Conservation (phyloP, 148 eudicot species). For the Salicornia ramosissima region DNA sequence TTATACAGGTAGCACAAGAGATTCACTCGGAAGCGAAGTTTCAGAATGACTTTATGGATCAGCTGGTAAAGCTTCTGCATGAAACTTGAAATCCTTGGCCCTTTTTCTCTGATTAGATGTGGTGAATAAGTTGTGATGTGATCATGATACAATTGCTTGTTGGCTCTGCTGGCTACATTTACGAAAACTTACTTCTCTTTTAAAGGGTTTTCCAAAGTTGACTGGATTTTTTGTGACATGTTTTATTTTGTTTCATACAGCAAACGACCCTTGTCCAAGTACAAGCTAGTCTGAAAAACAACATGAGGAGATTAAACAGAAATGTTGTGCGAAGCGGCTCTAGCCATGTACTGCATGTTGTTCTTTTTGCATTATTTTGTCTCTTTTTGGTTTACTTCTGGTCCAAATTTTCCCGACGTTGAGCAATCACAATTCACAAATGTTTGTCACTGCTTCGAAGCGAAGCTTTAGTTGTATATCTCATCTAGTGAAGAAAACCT, state of each 20-base stretch:
- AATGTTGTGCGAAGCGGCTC: constrained; percentile 74
- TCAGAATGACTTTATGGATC: constrained; percentile 76
- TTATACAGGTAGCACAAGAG: constrained; percentile 74
- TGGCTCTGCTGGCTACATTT: background rate
- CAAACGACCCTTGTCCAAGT: constrained; percentile 84
- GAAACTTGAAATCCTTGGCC: background rate
- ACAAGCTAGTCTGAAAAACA: constrained; percentile 89
- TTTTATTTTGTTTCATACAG: constrained; percentile 34
- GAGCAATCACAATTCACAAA: no score
- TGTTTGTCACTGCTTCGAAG: no score
- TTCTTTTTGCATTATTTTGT: constrained; percentile 63
- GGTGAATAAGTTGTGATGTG: no score
- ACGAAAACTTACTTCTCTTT: no score
- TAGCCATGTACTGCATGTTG: constrained; percentile 71
- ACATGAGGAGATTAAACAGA: constrained; percentile 83
- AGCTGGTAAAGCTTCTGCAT: constrained; percentile 52
- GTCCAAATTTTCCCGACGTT: constrained; percentile 61
- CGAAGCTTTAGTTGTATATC: no score
- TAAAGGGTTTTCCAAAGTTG: no score
- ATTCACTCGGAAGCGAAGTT: constrained; percentile 67
- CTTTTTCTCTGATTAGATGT: background rate
- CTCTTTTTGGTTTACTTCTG: constrained; percentile 64
- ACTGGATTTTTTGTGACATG: constrained; percentile 14
- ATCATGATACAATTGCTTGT: background rate
- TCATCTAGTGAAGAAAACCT: no score